Evolutionary conservation across 2,329 filamentous ascomycete species (phyloP), one percentile per base, ranked within the genome.

Genomic region (Fusarium sp.): DNA sequence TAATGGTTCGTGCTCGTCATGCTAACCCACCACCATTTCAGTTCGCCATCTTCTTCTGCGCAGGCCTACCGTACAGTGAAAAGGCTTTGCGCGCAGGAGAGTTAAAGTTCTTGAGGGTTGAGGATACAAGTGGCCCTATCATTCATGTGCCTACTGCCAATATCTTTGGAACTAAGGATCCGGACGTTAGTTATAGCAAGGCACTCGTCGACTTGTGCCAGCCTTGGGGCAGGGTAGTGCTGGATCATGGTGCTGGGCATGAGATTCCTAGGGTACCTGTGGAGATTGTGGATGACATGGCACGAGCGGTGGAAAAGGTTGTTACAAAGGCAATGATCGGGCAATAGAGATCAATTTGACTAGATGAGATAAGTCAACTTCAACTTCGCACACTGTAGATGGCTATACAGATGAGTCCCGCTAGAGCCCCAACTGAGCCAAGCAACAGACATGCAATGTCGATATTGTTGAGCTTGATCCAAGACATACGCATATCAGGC

Each of bases 211-310:
- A 42, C 8, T 33, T 57, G 21, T 57, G 53, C 36, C 53, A 57
- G 10, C 53, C 53, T 0, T 57, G 53, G 53, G 53, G 53, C 7
- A 51, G 36, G n/a, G 44, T 57, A 2, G 24, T 50, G 26, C 11
- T 57, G 44, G 53, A 57, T 8, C 53, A 57, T 34, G 53, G 53
- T 17, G 53, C 53, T 57, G 44, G 53, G 3, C 53, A 57, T 51
- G 53, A 51, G 15, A 51, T 57, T 7, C 53, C 53, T 1, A 33
- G 53, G 7, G 45, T 57, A 5, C 53, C 53, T 31, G 13, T 57
- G 13, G 53, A 57, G 3, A 51, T 4, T 2, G 53, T 57, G 6
- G 53, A 57, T 42, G 53, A 57, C 6, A 57, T 50, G 53, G 53
- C 53, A 34, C 21, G 53, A 11, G 53, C 44, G 11, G 53, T 57